These are phyloP conservation scores for Alternaria longipes DNA, from an alignment of 2,329 filamentous ascomycete species.

Conservation along the genomic window DNA sequence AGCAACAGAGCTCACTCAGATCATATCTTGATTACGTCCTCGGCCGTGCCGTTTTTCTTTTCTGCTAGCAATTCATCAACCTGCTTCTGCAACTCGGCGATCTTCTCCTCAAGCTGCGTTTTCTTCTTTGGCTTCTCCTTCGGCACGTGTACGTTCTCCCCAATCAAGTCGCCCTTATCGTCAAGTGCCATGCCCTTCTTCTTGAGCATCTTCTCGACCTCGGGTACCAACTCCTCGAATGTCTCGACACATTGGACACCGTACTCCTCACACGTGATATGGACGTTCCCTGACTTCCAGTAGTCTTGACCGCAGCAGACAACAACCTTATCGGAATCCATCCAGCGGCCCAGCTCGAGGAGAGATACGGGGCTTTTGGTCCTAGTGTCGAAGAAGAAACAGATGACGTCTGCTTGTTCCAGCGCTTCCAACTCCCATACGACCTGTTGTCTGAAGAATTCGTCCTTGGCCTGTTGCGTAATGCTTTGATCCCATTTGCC, in stretches of 20 bases:
- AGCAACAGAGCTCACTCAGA: too few species aligned
- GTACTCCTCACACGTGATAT: constrained; percentile 63
- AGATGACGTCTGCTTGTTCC: constrained; percentile 62
- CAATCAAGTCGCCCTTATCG: constrained; percentile 22
- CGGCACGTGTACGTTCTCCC: constrained; percentile 5
- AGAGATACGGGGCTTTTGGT: constrained; percentile 67
- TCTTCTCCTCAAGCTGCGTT: constrained; percentile 10
- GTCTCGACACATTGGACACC: constrained; percentile 55
- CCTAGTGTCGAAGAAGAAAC: constrained; percentile 64
- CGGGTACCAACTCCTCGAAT: constrained; percentile 53
- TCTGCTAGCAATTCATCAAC: constrained; percentile 11
- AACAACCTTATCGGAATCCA: constrained; percentile 57
- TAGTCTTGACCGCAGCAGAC: constrained; percentile 65
- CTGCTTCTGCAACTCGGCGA: constrained; percentile 5
- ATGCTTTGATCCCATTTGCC: constrained; percentile 65
- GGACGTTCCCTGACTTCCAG: constrained; percentile 68
- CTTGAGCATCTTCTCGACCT: constrained; percentile 47
- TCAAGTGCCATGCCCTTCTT: constrained; percentile 39
- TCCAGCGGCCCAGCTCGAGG: constrained; percentile 68
- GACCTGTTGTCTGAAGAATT: constrained; percentile 63
- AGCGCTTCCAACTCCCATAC: constrained; percentile 70
- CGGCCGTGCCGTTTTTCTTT: background rate
- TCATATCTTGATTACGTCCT: background rate
- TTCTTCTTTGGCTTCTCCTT: constrained; percentile 20
- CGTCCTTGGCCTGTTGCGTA: constrained; percentile 54